Conservation (phyloP, 257 asterid species). For the Ballota nigra region DNA sequence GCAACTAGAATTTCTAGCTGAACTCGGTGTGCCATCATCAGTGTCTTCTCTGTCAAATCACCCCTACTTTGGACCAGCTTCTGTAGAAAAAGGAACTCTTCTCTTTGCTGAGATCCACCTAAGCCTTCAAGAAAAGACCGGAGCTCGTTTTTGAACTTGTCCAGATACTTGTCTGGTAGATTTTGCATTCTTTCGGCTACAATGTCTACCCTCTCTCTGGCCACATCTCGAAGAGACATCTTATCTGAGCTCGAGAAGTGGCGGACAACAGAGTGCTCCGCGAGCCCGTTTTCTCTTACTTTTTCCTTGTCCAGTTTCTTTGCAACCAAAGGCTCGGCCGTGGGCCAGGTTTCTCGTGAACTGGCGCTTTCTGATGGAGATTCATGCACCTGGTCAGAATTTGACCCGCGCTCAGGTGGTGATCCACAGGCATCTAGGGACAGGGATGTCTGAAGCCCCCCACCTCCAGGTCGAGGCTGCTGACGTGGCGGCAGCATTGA, state of each 20-base stretch:
- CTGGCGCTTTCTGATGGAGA: conserved; percentile 97
- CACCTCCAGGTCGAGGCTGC: conserved; percentile 76
- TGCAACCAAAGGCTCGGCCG: conserved; percentile 59
- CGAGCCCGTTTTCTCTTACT: conserved; percentile 61
- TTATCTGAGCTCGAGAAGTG: conserved; percentile 64
- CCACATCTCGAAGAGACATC: conserved; percentile 72
- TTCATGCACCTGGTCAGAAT: conserved; percentile 71
- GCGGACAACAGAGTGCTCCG: conserved; percentile 75
- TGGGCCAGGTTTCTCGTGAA: conserved; percentile 94
- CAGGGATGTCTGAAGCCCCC: conserved; percentile 61
- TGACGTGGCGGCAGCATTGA: conserved; percentile 96
- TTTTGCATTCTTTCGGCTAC: conserved; percentile 82
- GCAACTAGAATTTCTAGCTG: conserved; percentile 87
- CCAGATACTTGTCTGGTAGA: conserved; percentile 78
- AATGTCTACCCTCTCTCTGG: conserved; percentile 69
- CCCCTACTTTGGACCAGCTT: conserved; percentile 77
- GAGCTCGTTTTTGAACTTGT: conserved; percentile 74
- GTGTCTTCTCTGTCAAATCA: conserved; percentile 72
- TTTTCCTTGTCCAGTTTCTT: conserved; percentile 66
- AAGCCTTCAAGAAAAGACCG: conserved; percentile 84
- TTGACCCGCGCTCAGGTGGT: conserved; percentile 83
- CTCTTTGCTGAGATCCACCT: conserved; percentile 84
- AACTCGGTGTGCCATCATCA: conserved; percentile 66
- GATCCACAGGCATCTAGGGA: conserved; percentile 82
- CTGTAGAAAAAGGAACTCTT: conserved; percentile 78